Base-by-base conservation (phyloP, 2,329 filamentous ascomycete genomes). In the Aspergillus unguis region DNA sequence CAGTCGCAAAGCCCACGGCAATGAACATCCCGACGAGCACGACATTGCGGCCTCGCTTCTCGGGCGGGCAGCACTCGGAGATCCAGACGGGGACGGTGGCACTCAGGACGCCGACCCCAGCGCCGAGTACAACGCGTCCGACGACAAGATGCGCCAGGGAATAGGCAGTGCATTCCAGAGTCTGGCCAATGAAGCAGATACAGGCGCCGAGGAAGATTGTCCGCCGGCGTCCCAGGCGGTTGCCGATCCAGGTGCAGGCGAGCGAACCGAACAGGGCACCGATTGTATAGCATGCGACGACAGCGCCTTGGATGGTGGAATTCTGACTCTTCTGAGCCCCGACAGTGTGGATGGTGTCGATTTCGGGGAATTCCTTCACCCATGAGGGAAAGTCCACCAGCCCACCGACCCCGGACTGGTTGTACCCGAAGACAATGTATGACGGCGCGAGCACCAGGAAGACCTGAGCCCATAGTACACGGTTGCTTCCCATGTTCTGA, bases 21-120 rank as follows among this genome's bases (percentile, higher is more conserved):
- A 46, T 46, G 9, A 46, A 46, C 32, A 46, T 37, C 9, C 44
- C 44, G 11, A 46, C 33, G 10, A 46, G 32, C 6, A 46, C 44
- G 6, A 46, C 44, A 29, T 46, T 46, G 25, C 33, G 32, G 4
- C 44, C 44, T 36, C 44, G 44, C 11, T 37, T 46, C 26, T 46
- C 33, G 5, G 44, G 44, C 1, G 32, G 44, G 3, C 32, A 37
- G 32, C 44, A 46, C 11, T 46, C 44, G 23, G 32, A 37, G 32
- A 37, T 36, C 44, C 44, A 46, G 1, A 46, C 44, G 9, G 44
- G 44, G 33, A 46, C 44, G 4, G 33, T 46, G 9, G 44, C 44
- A 37, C 33, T 46, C 2, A 46, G 8, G 9, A 36, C 25, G 23
- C 44, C 44, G 11, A 37, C 33, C 11, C 44, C 44, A 9, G 32